Evolutionary conservation across 345 rosid species (phyloP).

Genomic region (Turritis glabra): DNA sequence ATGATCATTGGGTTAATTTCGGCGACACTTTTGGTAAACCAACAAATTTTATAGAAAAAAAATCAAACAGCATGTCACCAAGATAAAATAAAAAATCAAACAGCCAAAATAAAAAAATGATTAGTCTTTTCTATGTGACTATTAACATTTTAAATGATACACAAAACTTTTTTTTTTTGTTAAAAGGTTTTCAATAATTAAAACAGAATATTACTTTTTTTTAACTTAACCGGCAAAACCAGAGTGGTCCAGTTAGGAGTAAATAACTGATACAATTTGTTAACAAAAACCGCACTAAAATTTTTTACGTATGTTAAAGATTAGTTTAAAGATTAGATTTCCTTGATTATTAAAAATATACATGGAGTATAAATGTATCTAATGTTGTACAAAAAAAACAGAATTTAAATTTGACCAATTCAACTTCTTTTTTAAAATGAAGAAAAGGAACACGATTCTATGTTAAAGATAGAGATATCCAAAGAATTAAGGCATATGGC

Average conservation of each 20-base stretch:
- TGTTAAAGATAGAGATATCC: conserved; percentile 4
- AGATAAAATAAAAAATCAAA: background rate
- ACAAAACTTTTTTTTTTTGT: no score
- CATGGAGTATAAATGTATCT: background rate
- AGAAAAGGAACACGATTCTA: conserved; percentile 29
- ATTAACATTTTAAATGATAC: background rate
- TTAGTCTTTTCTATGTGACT: background rate
- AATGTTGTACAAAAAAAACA: background rate
- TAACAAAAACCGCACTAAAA: no score
- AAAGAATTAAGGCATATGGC: conserved; percentile 25
- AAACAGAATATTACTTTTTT: no score
- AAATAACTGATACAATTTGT: no score
- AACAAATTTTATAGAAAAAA: background rate
- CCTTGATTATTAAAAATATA: background rate
- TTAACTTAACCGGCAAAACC: no score
- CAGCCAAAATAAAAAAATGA: background rate
- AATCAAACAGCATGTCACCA: background rate
- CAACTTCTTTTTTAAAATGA: background rate
- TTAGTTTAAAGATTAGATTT: background rate
- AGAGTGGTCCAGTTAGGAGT: no score
- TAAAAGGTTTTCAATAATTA: no score
- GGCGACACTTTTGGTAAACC: background rate
- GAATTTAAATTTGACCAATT: conserved; percentile 25
- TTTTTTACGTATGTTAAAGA: background rate
- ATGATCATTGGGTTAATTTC: background rate